These are phyloP conservation scores for Rosa rugosa DNA, from an alignment of 306 rosid species.

Conservation along the genomic window DNA sequence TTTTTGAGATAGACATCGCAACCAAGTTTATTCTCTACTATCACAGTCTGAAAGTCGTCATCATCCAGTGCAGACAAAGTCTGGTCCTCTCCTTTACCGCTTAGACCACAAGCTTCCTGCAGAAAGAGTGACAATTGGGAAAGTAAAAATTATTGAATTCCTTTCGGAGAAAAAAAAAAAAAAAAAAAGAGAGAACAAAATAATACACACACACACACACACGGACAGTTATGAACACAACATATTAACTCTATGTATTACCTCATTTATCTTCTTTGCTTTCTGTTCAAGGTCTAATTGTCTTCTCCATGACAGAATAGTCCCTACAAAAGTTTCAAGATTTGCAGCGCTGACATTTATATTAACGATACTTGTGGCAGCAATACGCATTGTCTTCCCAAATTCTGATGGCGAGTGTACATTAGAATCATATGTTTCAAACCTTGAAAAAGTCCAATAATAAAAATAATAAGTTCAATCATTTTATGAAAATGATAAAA, in stretches of 20 bases:
- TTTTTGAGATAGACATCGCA: constrained; percentile 74
- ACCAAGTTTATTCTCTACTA: constrained; percentile 89
- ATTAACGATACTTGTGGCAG: constrained; percentile 82
- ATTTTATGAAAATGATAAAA: background rate
- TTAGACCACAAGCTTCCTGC: constrained; percentile 64
- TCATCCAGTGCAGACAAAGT: constrained; percentile 88
- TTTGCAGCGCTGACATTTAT: constrained; percentile 87
- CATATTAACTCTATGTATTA: constrained; percentile 33
- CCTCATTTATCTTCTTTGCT: constrained; percentile 68
- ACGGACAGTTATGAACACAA: constrained; percentile 6
- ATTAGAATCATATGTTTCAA: constrained; percentile 79
- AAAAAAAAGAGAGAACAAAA: background rate
- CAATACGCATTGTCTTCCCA: constrained; percentile 83
- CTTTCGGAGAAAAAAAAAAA: background rate
- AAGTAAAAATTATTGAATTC: background rate
- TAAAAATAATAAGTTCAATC: constrained; percentile 16
- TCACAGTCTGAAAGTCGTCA: constrained; percentile 87
- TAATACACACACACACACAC: background rate
- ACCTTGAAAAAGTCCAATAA: constrained; percentile 50
- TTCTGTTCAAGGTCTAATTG: constrained; percentile 85
- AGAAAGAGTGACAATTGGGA: constrained; percentile 31
- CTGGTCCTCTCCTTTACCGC: constrained; percentile 46
- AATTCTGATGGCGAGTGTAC: constrained; percentile 54
- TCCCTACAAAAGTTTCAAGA: constrained; percentile 70
- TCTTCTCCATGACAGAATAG: constrained; percentile 85